A percentile compares a stretch with the other conserved stretches of the same genome.
Evolutionary conservation across 73 alveolate species (phyloP).

Genomic region (Paramecium pentaurelia): DNA sequence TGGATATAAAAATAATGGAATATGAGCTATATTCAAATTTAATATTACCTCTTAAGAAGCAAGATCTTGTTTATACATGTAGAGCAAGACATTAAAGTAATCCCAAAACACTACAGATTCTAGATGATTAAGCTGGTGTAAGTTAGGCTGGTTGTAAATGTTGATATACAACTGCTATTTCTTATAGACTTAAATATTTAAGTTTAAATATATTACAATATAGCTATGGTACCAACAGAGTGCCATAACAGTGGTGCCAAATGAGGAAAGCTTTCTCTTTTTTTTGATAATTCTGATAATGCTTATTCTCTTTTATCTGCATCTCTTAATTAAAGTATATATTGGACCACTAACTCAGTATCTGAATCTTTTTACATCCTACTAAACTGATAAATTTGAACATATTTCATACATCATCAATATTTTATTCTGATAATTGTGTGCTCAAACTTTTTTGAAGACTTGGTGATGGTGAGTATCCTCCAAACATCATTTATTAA

Average conservation of each 20-base stretch:
- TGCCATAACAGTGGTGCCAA: slow-evolving; percentile 96
- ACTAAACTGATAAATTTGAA: background rate
- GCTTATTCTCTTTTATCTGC: slow-evolving; percentile 91
- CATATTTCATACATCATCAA: background rate
- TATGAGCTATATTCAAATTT: slow-evolving; percentile 85
- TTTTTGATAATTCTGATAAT: slow-evolving; percentile 86
- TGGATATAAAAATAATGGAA: slow-evolving; percentile 98
- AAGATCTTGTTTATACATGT: slow-evolving; percentile 88
- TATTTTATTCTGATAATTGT: background rate
- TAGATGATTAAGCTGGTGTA: slow-evolving; percentile 83
- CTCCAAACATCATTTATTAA: background rate
- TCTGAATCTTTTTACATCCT: slow-evolving; percentile 22
- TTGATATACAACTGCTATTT: slow-evolving; percentile 94
- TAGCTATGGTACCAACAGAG: slow-evolving; percentile 96
- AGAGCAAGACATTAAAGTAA: slow-evolving; percentile 94
- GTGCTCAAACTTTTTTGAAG: background rate
- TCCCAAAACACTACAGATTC: slow-evolving; percentile 95
- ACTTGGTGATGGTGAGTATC: background rate
- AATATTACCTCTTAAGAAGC: slow-evolving; percentile 72
- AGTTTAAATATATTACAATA: slow-evolving; percentile 60
- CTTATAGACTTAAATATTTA: slow-evolving; percentile 74
- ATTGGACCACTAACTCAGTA: slow-evolving; percentile 35
- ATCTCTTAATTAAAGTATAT: slow-evolving; percentile 69
- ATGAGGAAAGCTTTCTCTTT: slow-evolving; percentile 88
- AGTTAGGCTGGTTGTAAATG: slow-evolving; percentile 92